These are phyloP conservation scores for Fusarium odoratissimum DNA, from an alignment of 2,329 filamentous ascomycete species.

Conservation along the genomic window DNA sequence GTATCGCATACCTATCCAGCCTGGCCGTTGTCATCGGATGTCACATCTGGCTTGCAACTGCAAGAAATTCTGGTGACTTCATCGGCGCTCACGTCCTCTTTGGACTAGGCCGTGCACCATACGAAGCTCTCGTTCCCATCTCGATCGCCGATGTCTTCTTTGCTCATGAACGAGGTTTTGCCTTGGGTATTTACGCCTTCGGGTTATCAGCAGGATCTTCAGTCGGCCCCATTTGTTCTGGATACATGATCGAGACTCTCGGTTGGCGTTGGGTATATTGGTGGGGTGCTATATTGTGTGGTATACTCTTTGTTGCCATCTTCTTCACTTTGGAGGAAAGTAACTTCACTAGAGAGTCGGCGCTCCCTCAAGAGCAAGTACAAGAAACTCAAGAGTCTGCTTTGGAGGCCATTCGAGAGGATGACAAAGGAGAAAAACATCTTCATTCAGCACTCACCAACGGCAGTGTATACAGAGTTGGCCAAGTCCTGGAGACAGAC, in stretches of 20 bases:
- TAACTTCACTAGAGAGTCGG: background rate
- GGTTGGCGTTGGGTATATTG: background rate
- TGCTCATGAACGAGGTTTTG: background rate
- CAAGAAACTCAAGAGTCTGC: background rate
- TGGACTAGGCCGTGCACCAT: background rate
- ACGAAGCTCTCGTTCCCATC: background rate
- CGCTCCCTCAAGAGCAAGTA: background rate
- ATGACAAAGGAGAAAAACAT: background rate
- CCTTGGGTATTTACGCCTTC: background rate
- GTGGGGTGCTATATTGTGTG: background rate
- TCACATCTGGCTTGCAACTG: background rate
- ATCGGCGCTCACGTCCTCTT: background rate
- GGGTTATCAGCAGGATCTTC: background rate
- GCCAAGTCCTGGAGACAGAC: background rate
- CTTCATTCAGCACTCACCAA: background rate
- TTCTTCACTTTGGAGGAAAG: background rate
- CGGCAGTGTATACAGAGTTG: background rate
- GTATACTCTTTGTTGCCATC: background rate
- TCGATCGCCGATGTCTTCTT: background rate
- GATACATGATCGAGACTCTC: background rate
- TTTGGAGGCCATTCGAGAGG: background rate
- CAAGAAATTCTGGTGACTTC: background rate
- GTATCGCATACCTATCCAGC: background rate
- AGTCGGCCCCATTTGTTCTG: background rate
- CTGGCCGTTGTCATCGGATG: background rate